Evolutionary conservation across 176 grass and related monocot genomes (phyloP).

Genomic region (Oryza nivara): DNA sequence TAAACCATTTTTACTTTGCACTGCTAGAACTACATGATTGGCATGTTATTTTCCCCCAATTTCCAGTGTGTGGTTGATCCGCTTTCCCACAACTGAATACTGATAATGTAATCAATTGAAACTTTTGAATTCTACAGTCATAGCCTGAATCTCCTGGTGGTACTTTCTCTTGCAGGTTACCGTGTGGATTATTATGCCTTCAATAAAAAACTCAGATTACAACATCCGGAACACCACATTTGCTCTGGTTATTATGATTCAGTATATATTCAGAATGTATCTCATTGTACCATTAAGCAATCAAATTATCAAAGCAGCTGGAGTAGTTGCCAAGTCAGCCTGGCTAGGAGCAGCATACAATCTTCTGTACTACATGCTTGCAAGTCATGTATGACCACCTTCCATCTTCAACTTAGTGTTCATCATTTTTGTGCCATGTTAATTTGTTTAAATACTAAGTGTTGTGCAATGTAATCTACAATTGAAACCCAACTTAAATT

Average conservation of each 20-base stretch:
- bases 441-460: constrained; percentile 7
- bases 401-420: constrained; percentile 9
- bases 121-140: neutral
- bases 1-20: neutral
- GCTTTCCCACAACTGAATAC: neutral
- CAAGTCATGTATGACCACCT: constrained; percentile 71
- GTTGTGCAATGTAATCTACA: neutral
- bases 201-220: constrained; percentile 54
- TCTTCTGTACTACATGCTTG: constrained; percentile 92
- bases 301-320: constrained; percentile 80
- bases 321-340: constrained; percentile 87
- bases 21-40: neutral
- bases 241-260: constrained; percentile 69
- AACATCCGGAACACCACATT: constrained; percentile 68
- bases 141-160: constrained; percentile 6
- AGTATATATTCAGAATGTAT: constrained; percentile 81
- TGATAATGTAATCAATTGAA: neutral
- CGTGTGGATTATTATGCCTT: constrained; percentile 72
- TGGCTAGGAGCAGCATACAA: constrained; percentile 97
- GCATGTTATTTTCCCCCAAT: neutral
- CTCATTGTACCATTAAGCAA: constrained; percentile 72
- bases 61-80: neutral
- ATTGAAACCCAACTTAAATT: constrained; percentile 6
- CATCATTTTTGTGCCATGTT: constrained; percentile 13
- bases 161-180: constrained; percentile 52